Conservation (phyloP, 2,329 filamentous ascomycete genomes). For the Dothideomycetes sp. region DNA sequence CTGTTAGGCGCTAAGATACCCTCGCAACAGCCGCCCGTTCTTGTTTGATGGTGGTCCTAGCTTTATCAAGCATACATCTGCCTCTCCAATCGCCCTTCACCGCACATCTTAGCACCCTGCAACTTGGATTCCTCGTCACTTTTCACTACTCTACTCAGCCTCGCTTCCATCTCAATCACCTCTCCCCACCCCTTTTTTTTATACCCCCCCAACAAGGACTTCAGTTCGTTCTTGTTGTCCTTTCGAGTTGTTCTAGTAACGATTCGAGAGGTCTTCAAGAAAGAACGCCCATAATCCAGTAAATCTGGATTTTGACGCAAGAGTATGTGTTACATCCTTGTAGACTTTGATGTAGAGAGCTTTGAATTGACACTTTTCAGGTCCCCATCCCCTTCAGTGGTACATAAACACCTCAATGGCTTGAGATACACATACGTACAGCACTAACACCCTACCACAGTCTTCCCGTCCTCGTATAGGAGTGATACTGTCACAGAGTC, state of each 20-base stretch:
- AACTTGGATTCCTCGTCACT: not conserved
- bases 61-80: not conserved
- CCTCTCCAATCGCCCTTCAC: not conserved
- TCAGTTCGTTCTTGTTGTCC: slow-evolving; percentile 13
- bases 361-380: slow-evolving; percentile 5
- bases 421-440: not conserved
- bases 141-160: not conserved
- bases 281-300: slow-evolving; percentile 11
- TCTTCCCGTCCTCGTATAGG: slow-evolving; percentile 98
- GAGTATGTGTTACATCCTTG: slow-evolving; percentile 8
- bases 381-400: slow-evolving; percentile 13
- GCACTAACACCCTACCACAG: slow-evolving; percentile 20
- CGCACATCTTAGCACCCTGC: not conserved
- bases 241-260: slow-evolving; percentile 14
- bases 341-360: not conserved
- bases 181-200: not conserved
- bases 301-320: slow-evolving; percentile 14
- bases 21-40: not conserved
- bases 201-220: slow-evolving; percentile 9
- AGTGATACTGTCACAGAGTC: slow-evolving; percentile 55
- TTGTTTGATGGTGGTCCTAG: not conserved
- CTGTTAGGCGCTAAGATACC: not conserved
- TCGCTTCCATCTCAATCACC: not conserved
- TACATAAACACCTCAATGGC: slow-evolving; percentile 1
- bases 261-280: slow-evolving; percentile 13